Conservation (phyloP, 305 asterid genomes). For the Nicotiana rustica region DNA sequence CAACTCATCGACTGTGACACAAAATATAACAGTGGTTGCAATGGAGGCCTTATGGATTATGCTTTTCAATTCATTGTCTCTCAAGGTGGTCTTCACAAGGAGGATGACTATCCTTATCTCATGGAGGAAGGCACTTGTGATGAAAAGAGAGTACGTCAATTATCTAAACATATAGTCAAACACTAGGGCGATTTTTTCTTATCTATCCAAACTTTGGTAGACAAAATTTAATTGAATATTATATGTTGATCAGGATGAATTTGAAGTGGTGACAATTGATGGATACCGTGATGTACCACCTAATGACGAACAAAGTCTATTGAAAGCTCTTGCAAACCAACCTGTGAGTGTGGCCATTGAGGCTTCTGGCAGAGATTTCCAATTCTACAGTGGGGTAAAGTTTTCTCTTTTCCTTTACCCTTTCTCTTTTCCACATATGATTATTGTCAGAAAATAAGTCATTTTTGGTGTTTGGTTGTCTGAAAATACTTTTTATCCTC, state of each 20-base stretch:
- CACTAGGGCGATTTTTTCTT: too few relatives aligned
- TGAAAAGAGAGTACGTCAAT: conserved; percentile 30
- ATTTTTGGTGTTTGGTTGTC: too few relatives aligned
- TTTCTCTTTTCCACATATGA: background rate
- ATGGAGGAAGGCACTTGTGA: conserved; percentile 35
- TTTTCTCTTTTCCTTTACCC: background rate
- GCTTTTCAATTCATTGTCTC: conserved; percentile 38
- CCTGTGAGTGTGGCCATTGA: conserved; percentile 38
- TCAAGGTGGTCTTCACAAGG: conserved; percentile 38
- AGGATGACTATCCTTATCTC: conserved; percentile 38
- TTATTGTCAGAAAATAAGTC: too few relatives aligned
- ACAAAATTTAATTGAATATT: background rate
- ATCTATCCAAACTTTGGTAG: too few relatives aligned
- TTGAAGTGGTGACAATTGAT: conserved; percentile 35
- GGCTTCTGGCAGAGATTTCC: conserved; percentile 38
- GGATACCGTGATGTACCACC: conserved; percentile 35
- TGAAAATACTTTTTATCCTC: too few relatives aligned
- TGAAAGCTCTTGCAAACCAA: conserved; percentile 37
- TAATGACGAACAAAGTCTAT: conserved; percentile 22
- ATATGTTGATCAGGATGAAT: conserved; percentile 10
- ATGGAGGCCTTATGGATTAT: conserved; percentile 40
- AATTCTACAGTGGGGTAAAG: conserved; percentile 35
- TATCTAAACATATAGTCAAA: background rate
- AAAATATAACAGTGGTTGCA: conserved; percentile 36
- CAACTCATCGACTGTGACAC: conserved; percentile 41